Evolutionary conservation across 352 stramenopile species (phyloP).

Genomic region (Globisporangium solare): DNA sequence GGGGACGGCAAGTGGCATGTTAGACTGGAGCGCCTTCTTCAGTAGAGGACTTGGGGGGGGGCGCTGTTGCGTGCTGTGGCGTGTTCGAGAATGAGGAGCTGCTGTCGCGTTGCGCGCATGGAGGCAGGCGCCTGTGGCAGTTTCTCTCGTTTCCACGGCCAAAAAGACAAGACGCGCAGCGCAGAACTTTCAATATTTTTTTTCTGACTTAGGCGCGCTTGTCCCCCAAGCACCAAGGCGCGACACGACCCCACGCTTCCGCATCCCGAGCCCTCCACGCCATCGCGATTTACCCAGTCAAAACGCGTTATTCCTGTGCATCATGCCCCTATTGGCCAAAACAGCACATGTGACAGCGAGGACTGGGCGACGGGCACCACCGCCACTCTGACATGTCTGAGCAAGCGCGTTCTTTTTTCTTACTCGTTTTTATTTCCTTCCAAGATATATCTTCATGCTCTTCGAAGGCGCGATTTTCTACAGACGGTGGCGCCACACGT

Average conservation of each 20-base stretch:
- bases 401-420: too few species aligned
- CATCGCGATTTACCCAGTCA: neutral
- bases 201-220: neutral
- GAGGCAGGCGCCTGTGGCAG: too few species aligned
- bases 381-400: neutral
- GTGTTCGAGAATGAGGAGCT: constrained; percentile 7
- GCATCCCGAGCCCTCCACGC: constrained; percentile 2
- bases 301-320: neutral
- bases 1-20: constrained; percentile 9
- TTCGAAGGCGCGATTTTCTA: too few species aligned
- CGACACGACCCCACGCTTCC: neutral
- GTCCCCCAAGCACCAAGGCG: constrained; percentile 4
- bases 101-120: neutral
- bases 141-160: too few species aligned
- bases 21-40: neutral
- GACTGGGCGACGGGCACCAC: neutral
- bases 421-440: too few species aligned
- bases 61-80: neutral
- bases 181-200: neutral
- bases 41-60: neutral
- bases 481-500: constrained; percentile 47
- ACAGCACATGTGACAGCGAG: constrained; percentile 6
- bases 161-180: too few species aligned
- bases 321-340: constrained; percentile 3
- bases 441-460: too few species aligned